Percentiles rank a stretch among this genome's conserved stretches.
Conservation (phyloP, 164 flowering plant genomes). For the Chimonanthus praecox region DNA sequence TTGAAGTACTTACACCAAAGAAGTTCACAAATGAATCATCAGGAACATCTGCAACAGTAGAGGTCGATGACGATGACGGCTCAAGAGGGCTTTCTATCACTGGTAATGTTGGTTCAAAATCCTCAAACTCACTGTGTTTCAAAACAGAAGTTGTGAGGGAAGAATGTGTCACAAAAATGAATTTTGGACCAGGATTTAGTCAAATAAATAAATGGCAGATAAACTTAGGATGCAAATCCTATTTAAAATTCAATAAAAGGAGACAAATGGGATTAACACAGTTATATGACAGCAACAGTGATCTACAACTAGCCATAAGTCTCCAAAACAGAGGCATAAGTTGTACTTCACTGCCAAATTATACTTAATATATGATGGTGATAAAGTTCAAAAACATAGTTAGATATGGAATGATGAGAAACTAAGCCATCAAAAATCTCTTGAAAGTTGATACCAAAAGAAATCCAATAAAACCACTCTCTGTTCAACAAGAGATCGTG, state of each 20-base stretch:
- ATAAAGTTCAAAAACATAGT: too few relatives aligned
- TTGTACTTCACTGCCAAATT: too few relatives aligned
- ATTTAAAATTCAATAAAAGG: neutral
- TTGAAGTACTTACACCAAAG: conserved; percentile 62
- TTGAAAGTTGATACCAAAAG: too few relatives aligned
- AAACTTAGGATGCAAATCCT: neutral
- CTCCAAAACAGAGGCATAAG: too few relatives aligned
- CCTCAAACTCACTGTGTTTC: conserved; percentile 82
- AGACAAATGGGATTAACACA: too few relatives aligned
- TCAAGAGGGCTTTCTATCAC: conserved; percentile 91
- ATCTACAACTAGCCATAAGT: neutral
- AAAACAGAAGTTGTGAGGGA: neutral
- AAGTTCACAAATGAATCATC: conserved; percentile 82
- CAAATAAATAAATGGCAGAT: neutral
- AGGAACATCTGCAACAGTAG: conserved; percentile 45
- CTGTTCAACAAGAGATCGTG: too few relatives aligned
- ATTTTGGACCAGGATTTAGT: neutral
- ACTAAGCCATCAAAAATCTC: too few relatives aligned
- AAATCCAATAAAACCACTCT: too few relatives aligned
- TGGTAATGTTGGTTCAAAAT: conserved; percentile 82
- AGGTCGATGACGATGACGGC: conserved; percentile 52
- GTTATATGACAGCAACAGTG: neutral
- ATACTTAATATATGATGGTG: too few relatives aligned
- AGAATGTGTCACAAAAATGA: neutral
- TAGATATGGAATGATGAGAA: too few relatives aligned